Evolutionary conservation across 1,139 yeast genomes (phyloP).

Genomic region (Taphrina sp.): DNA sequence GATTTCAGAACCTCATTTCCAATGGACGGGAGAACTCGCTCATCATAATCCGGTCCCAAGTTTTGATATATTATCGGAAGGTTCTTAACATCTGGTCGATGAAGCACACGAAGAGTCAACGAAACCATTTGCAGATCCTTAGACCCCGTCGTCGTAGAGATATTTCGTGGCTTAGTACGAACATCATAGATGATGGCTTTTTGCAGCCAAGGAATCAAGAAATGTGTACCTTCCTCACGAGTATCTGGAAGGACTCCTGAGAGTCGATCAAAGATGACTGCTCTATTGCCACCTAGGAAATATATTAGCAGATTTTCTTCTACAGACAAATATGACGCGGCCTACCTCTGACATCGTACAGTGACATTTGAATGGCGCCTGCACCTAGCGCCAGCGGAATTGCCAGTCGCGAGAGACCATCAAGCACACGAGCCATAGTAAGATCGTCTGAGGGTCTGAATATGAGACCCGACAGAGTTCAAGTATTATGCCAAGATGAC

Average conservation of each 20-base stretch:
- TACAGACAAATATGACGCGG: too few relatives aligned
- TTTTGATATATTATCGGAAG: slow-evolving; percentile 84
- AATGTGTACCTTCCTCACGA: slow-evolving; percentile 95
- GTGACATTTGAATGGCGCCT: slow-evolving; percentile 65
- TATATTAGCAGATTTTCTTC: too few relatives aligned
- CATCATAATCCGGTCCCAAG: slow-evolving; percentile 92
- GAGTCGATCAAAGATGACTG: slow-evolving; percentile 90
- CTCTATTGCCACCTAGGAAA: slow-evolving; percentile 67
- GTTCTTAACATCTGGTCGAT: slow-evolving; percentile 82
- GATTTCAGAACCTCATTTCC: slow-evolving; percentile 94
- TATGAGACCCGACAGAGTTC: too few relatives aligned
- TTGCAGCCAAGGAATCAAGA: slow-evolving; percentile 93
- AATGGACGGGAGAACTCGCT: slow-evolving; percentile 93
- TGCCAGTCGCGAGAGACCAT: slow-evolving; percentile 36
- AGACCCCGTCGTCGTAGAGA: slow-evolving; percentile 93
- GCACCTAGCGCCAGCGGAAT: slow-evolving; percentile 59
- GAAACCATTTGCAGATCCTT: slow-evolving; percentile 96
- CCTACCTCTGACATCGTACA: slow-evolving; percentile 72
- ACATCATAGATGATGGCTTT: slow-evolving; percentile 87
- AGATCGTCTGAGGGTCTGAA: too few relatives aligned
- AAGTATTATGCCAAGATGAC: too few relatives aligned
- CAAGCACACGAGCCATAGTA: slow-evolving; percentile 28
- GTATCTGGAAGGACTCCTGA: slow-evolving; percentile 83
- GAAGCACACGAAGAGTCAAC: slow-evolving; percentile 85
- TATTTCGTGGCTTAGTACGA: slow-evolving; percentile 86